A percentile compares a stretch with the other conserved stretches of the same genome.
These are phyloP conservation scores for Stagonosporopsis tanaceti DNA, from an alignment of 2,329 filamentous ascomycete genomes.

Conservation along the genomic window DNA sequence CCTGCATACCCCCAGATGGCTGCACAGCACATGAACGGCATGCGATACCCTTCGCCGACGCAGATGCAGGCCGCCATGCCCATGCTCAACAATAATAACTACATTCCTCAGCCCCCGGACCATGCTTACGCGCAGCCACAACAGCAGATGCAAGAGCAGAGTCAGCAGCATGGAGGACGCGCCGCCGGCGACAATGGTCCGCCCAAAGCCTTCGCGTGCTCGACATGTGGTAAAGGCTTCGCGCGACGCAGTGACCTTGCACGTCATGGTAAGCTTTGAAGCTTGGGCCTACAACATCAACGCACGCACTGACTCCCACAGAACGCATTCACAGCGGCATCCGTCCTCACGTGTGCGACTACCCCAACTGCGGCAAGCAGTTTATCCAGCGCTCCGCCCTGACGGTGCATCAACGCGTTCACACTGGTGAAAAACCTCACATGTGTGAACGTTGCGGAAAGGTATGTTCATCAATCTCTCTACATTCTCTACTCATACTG, in stretches of 20 bases:
- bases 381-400: conserved; percentile 97
- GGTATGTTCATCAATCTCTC: conserved; percentile 61
- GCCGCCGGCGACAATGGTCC: conserved; percentile 58
- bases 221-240: conserved; percentile 89
- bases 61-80: conserved; percentile 61
- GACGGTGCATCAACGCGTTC: conserved; percentile 93
- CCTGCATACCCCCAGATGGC: conserved; percentile 59
- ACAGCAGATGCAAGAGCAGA: conserved; percentile 46
- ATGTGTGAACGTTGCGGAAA: conserved; percentile 97
- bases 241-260: conserved; percentile 92
- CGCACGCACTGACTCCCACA: conserved; percentile 54
- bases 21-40: conserved; percentile 59
- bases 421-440: conserved; percentile 98
- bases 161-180: conserved; percentile 53
- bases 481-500: conserved; percentile 24
- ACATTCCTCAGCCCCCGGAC: conserved; percentile 59
- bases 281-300: conserved; percentile 45
- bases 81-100: conserved; percentile 64
- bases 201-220: conserved; percentile 85
- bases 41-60: conserved; percentile 63
- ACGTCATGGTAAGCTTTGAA: conserved; percentile 77
- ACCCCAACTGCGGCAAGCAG: conserved; percentile 86
- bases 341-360: conserved; percentile 91
- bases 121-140: conserved; percentile 56
- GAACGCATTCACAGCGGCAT: conserved; percentile 95